Conservation (phyloP, 345 rosid genomes). For the Citrus sinensis region DNA sequence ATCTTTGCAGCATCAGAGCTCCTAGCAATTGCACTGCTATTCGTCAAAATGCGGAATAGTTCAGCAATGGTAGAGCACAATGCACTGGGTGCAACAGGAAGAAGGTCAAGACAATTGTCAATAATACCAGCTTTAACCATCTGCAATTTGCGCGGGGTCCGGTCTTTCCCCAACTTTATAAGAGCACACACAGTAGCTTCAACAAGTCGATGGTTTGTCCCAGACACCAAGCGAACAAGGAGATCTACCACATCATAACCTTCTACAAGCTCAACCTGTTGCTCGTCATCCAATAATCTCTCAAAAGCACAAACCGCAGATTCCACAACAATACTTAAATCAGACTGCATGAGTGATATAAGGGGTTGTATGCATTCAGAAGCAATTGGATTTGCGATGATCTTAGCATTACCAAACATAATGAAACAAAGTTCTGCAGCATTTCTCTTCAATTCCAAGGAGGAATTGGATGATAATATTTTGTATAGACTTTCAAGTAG, state of each 20-base stretch:
- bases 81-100: conserved; percentile 65
- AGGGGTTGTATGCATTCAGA: conserved; percentile 62
- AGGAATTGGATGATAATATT: conserved; percentile 59
- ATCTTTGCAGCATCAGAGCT: conserved; percentile 73
- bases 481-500: conserved; percentile 57
- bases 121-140: conserved; percentile 84
- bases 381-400: conserved; percentile 53
- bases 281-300: conserved; percentile 69
- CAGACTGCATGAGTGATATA: conserved; percentile 59
- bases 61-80: conserved; percentile 74
- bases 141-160: conserved; percentile 63
- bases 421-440: conserved; percentile 72
- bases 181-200: conserved; percentile 75
- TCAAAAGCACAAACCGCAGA: conserved; percentile 74
- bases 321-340: conserved; percentile 41
- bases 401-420: conserved; percentile 52
- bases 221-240: conserved; percentile 66
- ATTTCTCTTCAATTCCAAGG: conserved; percentile 62
- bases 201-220: conserved; percentile 52
- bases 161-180: conserved; percentile 86
- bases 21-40: conserved; percentile 75
- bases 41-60: conserved; percentile 81
- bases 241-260: conserved; percentile 50
- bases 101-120: conserved; percentile 67
- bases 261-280: conserved; percentile 61